Percentiles rank a stretch among this genome's conserved stretches.
These are phyloP conservation scores for Candida sonorensis DNA, from an alignment of 805 yeast genomes.

Conservation along the genomic window DNA sequence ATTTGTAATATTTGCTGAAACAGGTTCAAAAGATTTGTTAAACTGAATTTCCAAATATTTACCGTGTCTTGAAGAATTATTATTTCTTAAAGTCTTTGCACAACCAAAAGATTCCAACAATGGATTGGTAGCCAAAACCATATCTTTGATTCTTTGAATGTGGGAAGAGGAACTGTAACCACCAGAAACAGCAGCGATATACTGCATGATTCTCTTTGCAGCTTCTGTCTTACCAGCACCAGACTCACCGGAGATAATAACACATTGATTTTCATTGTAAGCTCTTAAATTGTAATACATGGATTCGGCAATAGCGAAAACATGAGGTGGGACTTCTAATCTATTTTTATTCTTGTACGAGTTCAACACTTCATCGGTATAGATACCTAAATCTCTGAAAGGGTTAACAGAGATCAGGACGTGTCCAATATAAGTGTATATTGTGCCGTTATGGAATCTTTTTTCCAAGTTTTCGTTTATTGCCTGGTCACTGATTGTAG, in stretches of 20 bases:
- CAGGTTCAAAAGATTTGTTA: slow-evolving; percentile 76
- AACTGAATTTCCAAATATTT: slow-evolving; percentile 89
- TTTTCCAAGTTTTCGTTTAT: slow-evolving; percentile 88
- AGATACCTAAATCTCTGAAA: slow-evolving; percentile 91
- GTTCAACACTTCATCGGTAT: slow-evolving; percentile 69
- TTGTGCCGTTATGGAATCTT: slow-evolving; percentile 82
- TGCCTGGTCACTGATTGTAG: slow-evolving; percentile 84
- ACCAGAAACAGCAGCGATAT: slow-evolving; percentile 85
- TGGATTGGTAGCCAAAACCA: slow-evolving; percentile 97
- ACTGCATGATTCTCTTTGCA: slow-evolving; percentile 96
- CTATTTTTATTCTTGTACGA: slow-evolving; percentile 88
- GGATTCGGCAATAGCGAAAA: slow-evolving; percentile 93
- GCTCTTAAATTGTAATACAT: slow-evolving; percentile 95
- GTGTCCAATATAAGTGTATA: slow-evolving; percentile 91
- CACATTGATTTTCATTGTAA: slow-evolving; percentile 93
- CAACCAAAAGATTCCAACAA: slow-evolving; percentile 87
- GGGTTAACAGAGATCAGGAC: slow-evolving; percentile 96
- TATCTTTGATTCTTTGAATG: slow-evolving; percentile 85
- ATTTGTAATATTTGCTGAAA: slow-evolving; percentile 93
- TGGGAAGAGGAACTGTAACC: slow-evolving; percentile 52
- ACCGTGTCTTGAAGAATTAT: slow-evolving; percentile 89
- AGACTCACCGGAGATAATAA: slow-evolving; percentile 93
- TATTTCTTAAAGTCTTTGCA: slow-evolving; percentile 85
- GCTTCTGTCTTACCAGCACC: slow-evolving; percentile 99
- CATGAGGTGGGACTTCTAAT: slow-evolving; percentile 96